Evolutionary conservation across 768 basidiomycete genomes (phyloP).

Genomic region (Lactifluus echinatus): DNA sequence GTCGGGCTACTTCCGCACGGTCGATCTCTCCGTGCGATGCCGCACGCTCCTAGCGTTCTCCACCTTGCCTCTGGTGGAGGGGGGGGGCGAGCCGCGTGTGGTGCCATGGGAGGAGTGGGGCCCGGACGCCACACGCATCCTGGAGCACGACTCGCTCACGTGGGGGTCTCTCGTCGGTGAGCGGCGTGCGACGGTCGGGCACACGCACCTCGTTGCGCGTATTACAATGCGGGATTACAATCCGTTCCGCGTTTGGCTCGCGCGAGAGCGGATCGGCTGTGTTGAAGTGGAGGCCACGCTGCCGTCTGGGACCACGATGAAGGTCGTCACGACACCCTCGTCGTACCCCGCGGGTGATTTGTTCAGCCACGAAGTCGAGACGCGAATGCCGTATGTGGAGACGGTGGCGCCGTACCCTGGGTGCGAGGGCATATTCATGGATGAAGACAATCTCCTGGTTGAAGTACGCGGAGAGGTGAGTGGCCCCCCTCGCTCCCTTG

Average conservation of each 20-base stretch:
- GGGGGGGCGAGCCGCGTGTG: not conserved
- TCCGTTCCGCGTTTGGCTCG: not conserved
- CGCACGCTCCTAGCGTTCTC: not conserved
- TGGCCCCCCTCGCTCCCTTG: too few relatives aligned
- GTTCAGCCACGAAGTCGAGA: not conserved
- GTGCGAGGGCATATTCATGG: conserved; percentile 7
- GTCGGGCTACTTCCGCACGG: not conserved
- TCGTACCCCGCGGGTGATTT: not conserved
- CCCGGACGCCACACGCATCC: not conserved
- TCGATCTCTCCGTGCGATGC: conserved; percentile 6
- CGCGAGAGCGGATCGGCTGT: not conserved
- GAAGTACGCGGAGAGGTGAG: conserved; percentile 8
- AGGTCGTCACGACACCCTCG: not conserved
- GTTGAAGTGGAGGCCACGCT: not conserved
- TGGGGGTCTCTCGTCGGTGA: conserved; percentile 12
- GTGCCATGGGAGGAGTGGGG: conserved; percentile 8
- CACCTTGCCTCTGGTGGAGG: too few relatives aligned
- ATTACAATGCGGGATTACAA: conserved; percentile 10
- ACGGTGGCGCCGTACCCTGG: not conserved
- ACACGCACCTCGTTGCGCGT: not conserved
- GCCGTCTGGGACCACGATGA: not conserved
- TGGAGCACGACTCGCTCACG: conserved; percentile 7
- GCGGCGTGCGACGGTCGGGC: conserved; percentile 9
- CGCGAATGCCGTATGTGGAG: conserved; percentile 9
- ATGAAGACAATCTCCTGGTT: conserved; percentile 1